These are phyloP conservation scores for Didymosphaeria variabile DNA, from an alignment of 2,329 filamentous ascomycete species.

Conservation along the genomic window DNA sequence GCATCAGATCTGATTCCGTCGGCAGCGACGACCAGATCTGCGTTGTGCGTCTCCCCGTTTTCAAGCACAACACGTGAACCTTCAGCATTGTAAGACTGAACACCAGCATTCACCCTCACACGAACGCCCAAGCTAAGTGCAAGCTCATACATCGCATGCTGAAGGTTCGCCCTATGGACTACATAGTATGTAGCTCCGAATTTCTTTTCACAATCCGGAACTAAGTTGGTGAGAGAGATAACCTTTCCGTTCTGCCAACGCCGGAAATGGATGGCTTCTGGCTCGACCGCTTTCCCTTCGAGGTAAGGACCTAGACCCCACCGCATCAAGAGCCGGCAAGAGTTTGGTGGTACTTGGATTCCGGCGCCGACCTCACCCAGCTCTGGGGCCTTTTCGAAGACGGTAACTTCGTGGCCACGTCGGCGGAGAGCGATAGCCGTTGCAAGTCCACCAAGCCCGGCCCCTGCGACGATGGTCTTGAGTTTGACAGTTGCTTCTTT, in stretches of 20 bases:
- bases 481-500: slow-evolving; percentile 13
- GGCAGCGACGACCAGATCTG: slow-evolving; percentile 35
- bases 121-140: slow-evolving; percentile 28
- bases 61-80: slow-evolving; percentile 38
- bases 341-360: slow-evolving; percentile 37
- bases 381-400: slow-evolving; percentile 25
- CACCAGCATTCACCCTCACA: slow-evolving; percentile 21
- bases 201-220: slow-evolving; percentile 59
- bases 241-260: slow-evolving; percentile 59
- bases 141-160: slow-evolving; percentile 24
- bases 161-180: slow-evolving; percentile 33
- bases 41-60: slow-evolving; percentile 51
- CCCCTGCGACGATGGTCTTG: slow-evolving; percentile 27
- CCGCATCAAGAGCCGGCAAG: slow-evolving; percentile 56
- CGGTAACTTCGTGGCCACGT: slow-evolving; percentile 25
- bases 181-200: slow-evolving; percentile 33
- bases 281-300: slow-evolving; percentile 37
- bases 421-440: slow-evolving; percentile 27
- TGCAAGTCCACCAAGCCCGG: slow-evolving; percentile 28
- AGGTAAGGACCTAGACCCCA: slow-evolving; percentile 53
- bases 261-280: slow-evolving; percentile 58
- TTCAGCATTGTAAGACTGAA: slow-evolving; percentile 20
- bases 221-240: slow-evolving; percentile 59
- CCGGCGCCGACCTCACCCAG: slow-evolving; percentile 32
- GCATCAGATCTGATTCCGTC: slow-evolving; percentile 40